Percentiles rank a stretch among this genome's conserved stretches.
These are phyloP conservation scores for Coccomyxa sp. DNA, from an alignment of 139 green algal species.

Conservation along the genomic window DNA sequence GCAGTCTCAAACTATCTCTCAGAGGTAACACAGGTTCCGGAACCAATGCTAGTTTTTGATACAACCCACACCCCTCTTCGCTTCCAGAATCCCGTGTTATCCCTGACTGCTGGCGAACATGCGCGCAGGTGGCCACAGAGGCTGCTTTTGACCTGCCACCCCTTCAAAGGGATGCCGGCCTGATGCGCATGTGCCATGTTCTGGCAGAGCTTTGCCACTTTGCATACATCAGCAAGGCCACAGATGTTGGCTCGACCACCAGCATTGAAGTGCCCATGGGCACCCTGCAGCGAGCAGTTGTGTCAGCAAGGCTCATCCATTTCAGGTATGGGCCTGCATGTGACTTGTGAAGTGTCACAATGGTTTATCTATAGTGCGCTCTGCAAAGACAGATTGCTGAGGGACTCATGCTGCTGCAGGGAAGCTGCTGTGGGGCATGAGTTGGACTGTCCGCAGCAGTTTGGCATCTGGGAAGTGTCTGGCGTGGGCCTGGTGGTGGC, in stretches of 20 bases:
- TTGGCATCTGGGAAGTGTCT: slow-evolving; percentile 20
- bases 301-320: slow-evolving; percentile 14
- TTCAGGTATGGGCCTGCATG: slow-evolving; percentile 11
- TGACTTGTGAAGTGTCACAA: neutral
- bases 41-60: too few species aligned
- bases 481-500: slow-evolving; percentile 24
- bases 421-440: neutral
- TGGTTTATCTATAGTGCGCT: neutral
- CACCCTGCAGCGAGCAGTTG: neutral
- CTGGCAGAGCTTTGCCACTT: slow-evolving; percentile 15
- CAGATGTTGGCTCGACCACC: neutral
- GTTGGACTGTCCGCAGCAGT: slow-evolving; percentile 10
- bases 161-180: neutral
- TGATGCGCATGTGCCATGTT: slow-evolving; percentile 3
- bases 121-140: slow-evolving; percentile 6
- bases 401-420: neutral
- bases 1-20: too few species aligned
- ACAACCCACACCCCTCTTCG: too few species aligned
- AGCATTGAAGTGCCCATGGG: slow-evolving; percentile 11
- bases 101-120: too few species aligned
- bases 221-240: neutral
- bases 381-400: neutral
- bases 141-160: slow-evolving; percentile 15
- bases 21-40: too few species aligned
- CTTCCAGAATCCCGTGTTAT: too few species aligned